Conservation (phyloP, 768 basidiomycete species). For the Tylopilus rubrobrunneus region DNA sequence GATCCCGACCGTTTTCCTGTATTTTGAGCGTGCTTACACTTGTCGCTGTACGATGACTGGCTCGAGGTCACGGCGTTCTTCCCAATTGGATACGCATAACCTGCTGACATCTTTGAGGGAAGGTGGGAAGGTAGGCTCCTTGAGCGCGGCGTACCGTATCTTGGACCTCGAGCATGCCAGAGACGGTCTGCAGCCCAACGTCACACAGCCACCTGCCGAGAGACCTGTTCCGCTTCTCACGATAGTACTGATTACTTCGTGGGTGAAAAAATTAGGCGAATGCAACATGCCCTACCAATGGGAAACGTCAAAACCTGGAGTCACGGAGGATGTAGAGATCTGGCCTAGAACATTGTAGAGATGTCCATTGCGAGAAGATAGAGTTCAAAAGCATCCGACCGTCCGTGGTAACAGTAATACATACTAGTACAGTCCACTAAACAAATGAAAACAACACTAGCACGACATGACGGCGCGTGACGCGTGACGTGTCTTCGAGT, state of each 20-base stretch:
- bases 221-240: not conserved
- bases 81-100: constrained; percentile 39
- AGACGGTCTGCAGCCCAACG: constrained; percentile 11
- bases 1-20: constrained; percentile 50
- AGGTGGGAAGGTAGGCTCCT: constrained; percentile 26
- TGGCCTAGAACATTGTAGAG: not conserved
- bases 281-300: not conserved
- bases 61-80: constrained; percentile 20
- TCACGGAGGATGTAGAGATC: too few relatives aligned
- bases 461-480: not conserved
- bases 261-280: not conserved
- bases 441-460: not conserved
- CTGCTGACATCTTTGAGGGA: constrained; percentile 65
- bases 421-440: not conserved
- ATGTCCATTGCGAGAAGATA: not conserved
- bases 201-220: constrained; percentile 22
- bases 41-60: not conserved
- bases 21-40: constrained; percentile 35
- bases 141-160: not conserved
- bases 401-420: not conserved
- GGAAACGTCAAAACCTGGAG: too few relatives aligned
- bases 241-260: not conserved
- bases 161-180: constrained; percentile 6
- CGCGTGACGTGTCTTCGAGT: not conserved
- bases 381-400: not conserved